Evolutionary conservation across 495 filamentous ascomycete genomes (phyloP).

Genomic region (Xylona heveae): DNA sequence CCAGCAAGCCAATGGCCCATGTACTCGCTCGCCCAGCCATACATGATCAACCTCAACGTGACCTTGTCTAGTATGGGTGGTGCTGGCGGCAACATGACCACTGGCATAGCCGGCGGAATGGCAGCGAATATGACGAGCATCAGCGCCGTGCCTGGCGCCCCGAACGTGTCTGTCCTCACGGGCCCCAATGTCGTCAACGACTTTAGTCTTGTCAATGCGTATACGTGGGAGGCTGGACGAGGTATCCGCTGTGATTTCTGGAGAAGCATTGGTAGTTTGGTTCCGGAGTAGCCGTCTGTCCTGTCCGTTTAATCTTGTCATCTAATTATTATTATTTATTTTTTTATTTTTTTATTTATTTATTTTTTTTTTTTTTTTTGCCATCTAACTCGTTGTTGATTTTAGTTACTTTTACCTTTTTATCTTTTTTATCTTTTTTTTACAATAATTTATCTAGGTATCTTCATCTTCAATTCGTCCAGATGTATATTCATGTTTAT

Average conservation of each 20-base stretch:
- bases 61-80: slow-evolving; percentile 33
- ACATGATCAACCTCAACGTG: slow-evolving; percentile 29
- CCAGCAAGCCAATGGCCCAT: slow-evolving; percentile 10
- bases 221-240: slow-evolving; percentile 34
- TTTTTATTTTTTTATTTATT: too few relatives aligned
- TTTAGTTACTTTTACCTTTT: too few relatives aligned
- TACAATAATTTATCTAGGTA: too few relatives aligned
- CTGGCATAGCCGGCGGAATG: too few relatives aligned
- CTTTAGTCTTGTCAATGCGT: slow-evolving; percentile 25
- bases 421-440: too few relatives aligned
- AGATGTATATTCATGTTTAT: too few relatives aligned
- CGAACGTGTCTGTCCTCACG: background rate
- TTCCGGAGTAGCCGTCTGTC: slow-evolving; percentile 22
- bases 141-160: background rate
- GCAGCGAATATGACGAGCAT: background rate
- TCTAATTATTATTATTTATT: too few relatives aligned
- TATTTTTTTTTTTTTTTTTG: too few relatives aligned
- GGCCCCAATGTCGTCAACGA: slow-evolving; percentile 12
- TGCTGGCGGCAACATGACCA: slow-evolving; percentile 11
- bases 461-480: too few relatives aligned
- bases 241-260: slow-evolving; percentile 34
- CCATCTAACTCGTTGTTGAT: too few relatives aligned
- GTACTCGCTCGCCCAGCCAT: slow-evolving; percentile 15
- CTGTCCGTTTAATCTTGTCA: too few relatives aligned
- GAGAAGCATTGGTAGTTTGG: slow-evolving; percentile 22